phyloP scores from a whole-genome alignment of 2,329 filamentous ascomycete species.

The Colletotrichum sp. region DNA sequence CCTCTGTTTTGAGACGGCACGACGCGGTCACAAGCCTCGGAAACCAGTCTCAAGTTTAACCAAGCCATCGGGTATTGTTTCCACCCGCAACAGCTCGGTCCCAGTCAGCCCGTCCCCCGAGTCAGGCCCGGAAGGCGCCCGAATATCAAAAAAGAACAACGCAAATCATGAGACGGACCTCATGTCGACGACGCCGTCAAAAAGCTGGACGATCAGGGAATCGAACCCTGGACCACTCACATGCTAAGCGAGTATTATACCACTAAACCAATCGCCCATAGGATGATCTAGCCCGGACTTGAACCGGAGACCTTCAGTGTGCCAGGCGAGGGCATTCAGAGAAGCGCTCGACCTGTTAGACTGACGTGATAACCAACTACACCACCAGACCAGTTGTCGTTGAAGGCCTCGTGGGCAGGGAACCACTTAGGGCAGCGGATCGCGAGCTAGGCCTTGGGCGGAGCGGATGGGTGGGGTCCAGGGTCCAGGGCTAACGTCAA shows the following conservation, averaged over 20 bases:
- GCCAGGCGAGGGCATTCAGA: neutral
- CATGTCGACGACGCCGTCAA: neutral
- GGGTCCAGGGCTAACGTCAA: neutral
- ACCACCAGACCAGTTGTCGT: slow-evolving; percentile 25
- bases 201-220: neutral
- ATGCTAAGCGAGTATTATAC: slow-evolving; percentile 12
- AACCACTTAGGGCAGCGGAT: neutral
- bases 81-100: neutral
- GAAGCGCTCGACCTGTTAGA: slow-evolving; percentile 36
- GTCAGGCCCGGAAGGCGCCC: neutral
- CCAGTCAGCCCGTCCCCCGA: neutral
- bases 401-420: fast-evolving
- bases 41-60: neutral
- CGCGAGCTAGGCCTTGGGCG: neutral
- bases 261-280: neutral
- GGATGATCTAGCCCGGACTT: slow-evolving; percentile 15
- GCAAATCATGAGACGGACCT: neutral
- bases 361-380: slow-evolving; percentile 55
- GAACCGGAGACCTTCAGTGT: slow-evolving; percentile 20
- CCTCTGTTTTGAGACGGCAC: neutral
- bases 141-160: neutral
- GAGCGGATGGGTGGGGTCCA: neutral
- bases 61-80: neutral
- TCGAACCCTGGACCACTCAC: slow-evolving; percentile 11
- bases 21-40: neutral